Base-by-base conservation (phyloP, 306 rosid species). In the Arachis stenosperma region DNA sequence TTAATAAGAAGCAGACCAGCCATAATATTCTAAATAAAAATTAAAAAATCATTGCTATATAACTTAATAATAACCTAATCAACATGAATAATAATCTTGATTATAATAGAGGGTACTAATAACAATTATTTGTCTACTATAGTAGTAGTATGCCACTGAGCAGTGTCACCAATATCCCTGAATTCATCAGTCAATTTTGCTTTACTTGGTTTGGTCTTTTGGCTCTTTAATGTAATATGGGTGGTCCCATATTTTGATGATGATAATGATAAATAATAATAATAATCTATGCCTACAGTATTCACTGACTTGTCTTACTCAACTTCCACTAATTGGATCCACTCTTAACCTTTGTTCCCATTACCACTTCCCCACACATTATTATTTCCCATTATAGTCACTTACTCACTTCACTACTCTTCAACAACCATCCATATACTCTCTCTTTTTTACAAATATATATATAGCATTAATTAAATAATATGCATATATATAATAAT, bases 291-390 rank as follows among this genome's bases (percentile, higher is more conserved):
- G 47, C 15, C 65, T 80, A 72, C 62, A 27, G 50, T 33, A 33
- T 33, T 63, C 17, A 59, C 50, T 40, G 75, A 73, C 82, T 73
- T 63, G 80, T 84, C 87, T 84, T 77, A 77, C 87, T 84, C 87
- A 80, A 84, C 87, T 77, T 59, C 84, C 84, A 80, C 84, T 83
- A 58, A 58, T 53, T 65, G 47, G 50, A 74, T 64, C 56, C 59
- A 69, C 78, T 70, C 73, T 39, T 44, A 37, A 9, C 30, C 41
- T 36, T 53, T 72, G 33, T 65, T 63, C 64, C 27, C 68, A 37
- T 40, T 44, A 7, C 65, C 67, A 56, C 40, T 70, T 70, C 74
- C 47, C 65, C 54, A 15, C n/a, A 59, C 69, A 61, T 74, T 67
- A 61, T 74, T 7, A 54, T 80, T 69, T 62, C 70, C 69, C 48